Evolutionary conservation across 2,329 filamentous ascomycete species (phyloP), one percentile per base, ranked within the genome.

Genomic region (Rhinocladiella mackenziei): DNA sequence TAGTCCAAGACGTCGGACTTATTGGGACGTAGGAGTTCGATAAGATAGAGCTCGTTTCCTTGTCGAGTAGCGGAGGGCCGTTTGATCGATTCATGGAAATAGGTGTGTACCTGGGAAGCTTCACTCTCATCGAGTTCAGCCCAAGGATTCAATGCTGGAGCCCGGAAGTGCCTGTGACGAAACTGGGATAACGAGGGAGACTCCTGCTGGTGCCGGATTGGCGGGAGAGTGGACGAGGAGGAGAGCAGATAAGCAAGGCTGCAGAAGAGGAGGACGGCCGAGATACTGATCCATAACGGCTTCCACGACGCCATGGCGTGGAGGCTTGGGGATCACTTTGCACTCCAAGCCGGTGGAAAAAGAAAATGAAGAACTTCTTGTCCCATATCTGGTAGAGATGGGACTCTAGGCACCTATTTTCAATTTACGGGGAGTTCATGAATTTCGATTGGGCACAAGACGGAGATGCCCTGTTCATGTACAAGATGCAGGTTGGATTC

Each of bases 11-110:
- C 70, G 32, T 64, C 62, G 0, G 67, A 65, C 53, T 77, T 76
- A 58, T 76, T 76, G 5, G 68, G 60, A 22, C 64, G 69, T 2
- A 76, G 58, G 1, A 68, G 66, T 50, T 76, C 73, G 14, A 76
- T 64, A 55, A 64, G 69, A 49, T 62, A 67, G 28, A 75, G 62
- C 38, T 67, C 67, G 56, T 74, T 76, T 53, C 75, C 69, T 11
- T 33, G 26, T 38, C 17, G 43, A 26, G 25, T 43, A 25, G 9
- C 43, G 22, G n/a, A 39, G 26, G 18, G 28, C 5, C 11, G 11
- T 30, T 40, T 23, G 18, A 26, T 20, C 8, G 28, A 36, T 8
- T 41, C 22, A 5, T 51, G 44, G 13, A 51, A 39, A 29, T 42
- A 44, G 3, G 40, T 17, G 13, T 47, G 44, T n/a, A 51, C 26